Conservation (phyloP, 768 basidiomycete genomes). For the Suillus subluteus region DNA sequence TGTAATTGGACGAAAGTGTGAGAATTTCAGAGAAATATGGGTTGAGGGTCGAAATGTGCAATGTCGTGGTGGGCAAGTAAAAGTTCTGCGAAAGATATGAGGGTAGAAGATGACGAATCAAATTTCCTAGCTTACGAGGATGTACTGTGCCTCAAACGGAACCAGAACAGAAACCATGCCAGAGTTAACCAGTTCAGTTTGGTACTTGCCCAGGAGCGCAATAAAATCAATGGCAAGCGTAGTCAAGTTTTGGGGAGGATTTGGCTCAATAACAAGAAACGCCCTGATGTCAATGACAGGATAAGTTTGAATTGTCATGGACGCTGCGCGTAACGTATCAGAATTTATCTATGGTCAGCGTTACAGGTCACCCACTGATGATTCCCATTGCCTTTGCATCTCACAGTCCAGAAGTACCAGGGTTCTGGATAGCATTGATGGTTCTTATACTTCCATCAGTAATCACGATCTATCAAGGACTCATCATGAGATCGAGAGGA, state of each 20-base stretch:
- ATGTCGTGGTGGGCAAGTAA: constrained; percentile 17
- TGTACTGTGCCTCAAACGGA: constrained; percentile 14
- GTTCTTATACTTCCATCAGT: constrained; percentile 42
- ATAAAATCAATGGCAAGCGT: constrained; percentile 24
- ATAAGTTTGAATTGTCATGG: constrained; percentile 7
- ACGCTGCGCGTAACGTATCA: constrained; percentile 14
- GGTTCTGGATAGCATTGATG: constrained; percentile 32
- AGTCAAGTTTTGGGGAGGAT: constrained; percentile 13
- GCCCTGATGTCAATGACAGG: constrained; percentile 17
- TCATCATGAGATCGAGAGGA: not conserved
- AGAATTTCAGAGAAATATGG: constrained; percentile 22
- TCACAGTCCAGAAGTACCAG: constrained; percentile 45
- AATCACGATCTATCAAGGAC: constrained; percentile 37
- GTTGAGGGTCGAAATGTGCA: constrained; percentile 15
- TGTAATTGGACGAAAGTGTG: constrained; percentile 20
- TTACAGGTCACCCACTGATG: constrained; percentile 29
- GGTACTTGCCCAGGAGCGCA: constrained; percentile 22
- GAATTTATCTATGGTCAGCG: not conserved
- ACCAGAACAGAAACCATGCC: constrained; percentile 17
- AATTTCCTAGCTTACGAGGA: constrained; percentile 16
- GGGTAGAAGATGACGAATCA: not conserved
- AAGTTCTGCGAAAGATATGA: constrained; percentile 6
- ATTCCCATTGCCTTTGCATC: constrained; percentile 26
- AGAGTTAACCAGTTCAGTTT: constrained; percentile 16
- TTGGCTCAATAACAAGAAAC: constrained; percentile 18